Percentiles rank a stretch among this genome's conserved stretches.
phyloP scores from a whole-genome alignment of 2,329 filamentous ascomycete genomes.

The Lanzia echinophila region DNA sequence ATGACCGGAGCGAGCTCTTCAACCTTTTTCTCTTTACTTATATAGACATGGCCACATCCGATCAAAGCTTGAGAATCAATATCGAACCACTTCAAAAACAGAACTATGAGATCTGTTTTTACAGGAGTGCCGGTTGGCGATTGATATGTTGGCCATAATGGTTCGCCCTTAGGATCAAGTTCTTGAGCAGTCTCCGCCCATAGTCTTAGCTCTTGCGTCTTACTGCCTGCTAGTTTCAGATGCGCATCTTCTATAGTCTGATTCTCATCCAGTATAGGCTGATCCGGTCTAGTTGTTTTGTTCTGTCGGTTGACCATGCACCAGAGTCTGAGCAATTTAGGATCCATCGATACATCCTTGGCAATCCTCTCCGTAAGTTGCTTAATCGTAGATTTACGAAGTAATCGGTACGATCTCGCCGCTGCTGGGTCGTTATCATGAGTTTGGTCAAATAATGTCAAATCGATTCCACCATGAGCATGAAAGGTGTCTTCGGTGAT shows the following conservation, averaged over 20 bases:
- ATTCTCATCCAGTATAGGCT: constrained; percentile 69
- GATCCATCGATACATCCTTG: constrained; percentile 59
- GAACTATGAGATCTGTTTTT: constrained; percentile 62
- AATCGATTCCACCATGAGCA: constrained; percentile 75
- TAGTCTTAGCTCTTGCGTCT: constrained; percentile 62
- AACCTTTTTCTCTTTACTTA: constrained; percentile 81
- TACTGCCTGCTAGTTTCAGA: constrained; percentile 60
- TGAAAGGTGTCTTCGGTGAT: constrained; percentile 78
- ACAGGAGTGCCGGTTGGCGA: constrained; percentile 46
- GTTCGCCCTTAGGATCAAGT: constrained; percentile 58
- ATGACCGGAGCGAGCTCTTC: constrained; percentile 76
- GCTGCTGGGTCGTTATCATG: constrained; percentile 54
- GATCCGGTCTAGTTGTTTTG: constrained; percentile 88
- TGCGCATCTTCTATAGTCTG: constrained; percentile 73
- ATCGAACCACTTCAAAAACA: constrained; percentile 93
- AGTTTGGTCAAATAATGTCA: constrained; percentile 61
- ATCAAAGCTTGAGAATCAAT: constrained; percentile 64
- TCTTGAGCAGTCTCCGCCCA: constrained; percentile 78
- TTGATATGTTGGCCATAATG: constrained; percentile 63
- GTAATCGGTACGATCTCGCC: constrained; percentile 65
- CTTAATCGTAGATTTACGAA: constrained; percentile 67
- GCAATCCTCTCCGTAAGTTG: constrained; percentile 70
- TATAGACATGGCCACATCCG: constrained; percentile 79
- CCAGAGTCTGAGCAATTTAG: constrained; percentile 75
- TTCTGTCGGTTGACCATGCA: constrained; percentile 98